Conservation (phyloP, 768 basidiomycete genomes). For the Agaricus subrufescens region DNA sequence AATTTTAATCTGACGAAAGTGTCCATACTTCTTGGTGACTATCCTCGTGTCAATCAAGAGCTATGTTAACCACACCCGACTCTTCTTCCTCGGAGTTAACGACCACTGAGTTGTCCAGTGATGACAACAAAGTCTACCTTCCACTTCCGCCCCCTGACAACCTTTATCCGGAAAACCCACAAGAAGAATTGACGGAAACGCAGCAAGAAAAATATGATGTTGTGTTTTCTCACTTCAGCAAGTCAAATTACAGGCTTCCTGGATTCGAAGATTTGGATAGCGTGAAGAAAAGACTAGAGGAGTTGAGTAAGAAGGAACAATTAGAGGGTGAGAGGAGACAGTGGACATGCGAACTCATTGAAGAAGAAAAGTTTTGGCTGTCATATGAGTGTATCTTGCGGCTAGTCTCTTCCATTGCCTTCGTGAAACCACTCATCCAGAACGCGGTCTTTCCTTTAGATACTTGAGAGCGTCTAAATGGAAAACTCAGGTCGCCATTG, state of each 20-base stretch:
- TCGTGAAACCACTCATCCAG: too few relatives aligned
- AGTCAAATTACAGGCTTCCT: conserved; percentile 7
- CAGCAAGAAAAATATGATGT: conserved; percentile 5
- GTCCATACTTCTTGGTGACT: too few relatives aligned
- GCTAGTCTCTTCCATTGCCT: conserved; percentile 21
- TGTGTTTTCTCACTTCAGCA: conserved; percentile 3
- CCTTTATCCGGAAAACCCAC: conserved; percentile 6
- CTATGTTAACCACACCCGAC: too few relatives aligned
- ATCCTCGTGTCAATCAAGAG: too few relatives aligned
- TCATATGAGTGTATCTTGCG: conserved; percentile 72
- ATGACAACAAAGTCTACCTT: conserved; percentile 1
- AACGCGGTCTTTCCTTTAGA: not conserved
- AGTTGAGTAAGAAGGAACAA: not conserved
- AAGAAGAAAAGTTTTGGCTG: conserved; percentile 78
- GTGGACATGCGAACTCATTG: conserved; percentile 39
- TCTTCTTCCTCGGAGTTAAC: too few relatives aligned
- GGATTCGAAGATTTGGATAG: not conserved
- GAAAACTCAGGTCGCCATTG: conserved; percentile 3
- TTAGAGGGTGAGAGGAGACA: conserved; percentile 5
- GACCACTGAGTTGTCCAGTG: not conserved
- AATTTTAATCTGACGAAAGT: too few relatives aligned
- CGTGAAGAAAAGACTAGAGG: not conserved
- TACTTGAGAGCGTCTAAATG: conserved; percentile 7
- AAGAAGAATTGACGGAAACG: not conserved
- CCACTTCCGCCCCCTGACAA: conserved; percentile 8